Percentiles rank a stretch among this genome's conserved stretches.
phyloP scores from a whole-genome alignment of 106 monocot genomes.

The Triglochin maritima region DNA sequence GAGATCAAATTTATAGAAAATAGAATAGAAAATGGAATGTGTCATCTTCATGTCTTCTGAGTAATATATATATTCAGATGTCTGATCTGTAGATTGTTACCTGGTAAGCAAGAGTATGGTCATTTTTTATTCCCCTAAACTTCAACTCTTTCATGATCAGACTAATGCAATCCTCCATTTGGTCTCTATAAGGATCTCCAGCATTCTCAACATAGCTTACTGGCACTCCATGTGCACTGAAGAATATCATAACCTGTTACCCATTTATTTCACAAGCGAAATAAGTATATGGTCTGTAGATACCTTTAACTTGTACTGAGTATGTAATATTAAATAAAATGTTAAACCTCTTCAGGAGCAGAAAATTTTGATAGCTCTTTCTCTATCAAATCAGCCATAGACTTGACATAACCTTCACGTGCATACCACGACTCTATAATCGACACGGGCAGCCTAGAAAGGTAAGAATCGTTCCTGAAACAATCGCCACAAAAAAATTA shows the following conservation, averaged over 20 bases:
- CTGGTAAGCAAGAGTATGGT: slow-evolving; percentile 94
- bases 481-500: neutral
- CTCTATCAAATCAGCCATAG: slow-evolving; percentile 80
- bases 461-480: slow-evolving; percentile 61
- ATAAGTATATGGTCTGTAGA: neutral
- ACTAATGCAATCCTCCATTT: slow-evolving; percentile 89
- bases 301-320: neutral
- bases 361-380: slow-evolving; percentile 49
- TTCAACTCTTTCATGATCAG: slow-evolving; percentile 88
- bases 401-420: slow-evolving; percentile 66
- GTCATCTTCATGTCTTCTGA: neutral
- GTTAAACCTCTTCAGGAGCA: slow-evolving; percentile 54
- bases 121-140: slow-evolving; percentile 62
- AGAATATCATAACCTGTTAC: slow-evolving; percentile 85
- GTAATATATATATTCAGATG: too few species aligned
- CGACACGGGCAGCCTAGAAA: slow-evolving; percentile 53
- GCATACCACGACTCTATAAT: slow-evolving; percentile 88
- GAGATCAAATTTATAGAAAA: neutral
- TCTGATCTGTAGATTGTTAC: slow-evolving; percentile 14
- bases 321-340: neutral
- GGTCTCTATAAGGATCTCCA: slow-evolving; percentile 93
- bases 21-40: neutral
- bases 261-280: slow-evolving; percentile 2
- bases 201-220: slow-evolving; percentile 87
- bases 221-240: slow-evolving; percentile 98